A percentile compares a stretch with the other conserved stretches of the same genome.
These are phyloP conservation scores for Rhytidiadelphus loreus DNA, from an alignment of 225 moss, liverwort and hornwort genomes.

Conservation along the genomic window DNA sequence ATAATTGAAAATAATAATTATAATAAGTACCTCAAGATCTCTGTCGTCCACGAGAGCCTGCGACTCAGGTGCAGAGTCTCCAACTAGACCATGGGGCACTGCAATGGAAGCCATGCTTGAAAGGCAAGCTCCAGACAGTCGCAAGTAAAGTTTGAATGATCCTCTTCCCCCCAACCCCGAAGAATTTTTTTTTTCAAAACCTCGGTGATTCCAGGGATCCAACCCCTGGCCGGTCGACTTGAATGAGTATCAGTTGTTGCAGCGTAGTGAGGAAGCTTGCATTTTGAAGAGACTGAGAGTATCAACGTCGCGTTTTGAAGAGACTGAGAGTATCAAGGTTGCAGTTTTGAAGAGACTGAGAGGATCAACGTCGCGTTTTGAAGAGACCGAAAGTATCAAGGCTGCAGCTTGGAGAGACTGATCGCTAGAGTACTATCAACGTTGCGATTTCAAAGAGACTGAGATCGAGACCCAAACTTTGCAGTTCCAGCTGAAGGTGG, in stretches of 20 bases:
- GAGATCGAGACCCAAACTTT: neutral
- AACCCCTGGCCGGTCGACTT: neutral
- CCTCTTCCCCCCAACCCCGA: too few relatives aligned
- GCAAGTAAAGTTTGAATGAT: neutral
- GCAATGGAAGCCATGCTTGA: constrained; percentile 24
- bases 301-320: neutral
- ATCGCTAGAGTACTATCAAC: too few relatives aligned
- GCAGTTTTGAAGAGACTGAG: neutral
- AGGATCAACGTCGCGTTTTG: neutral
- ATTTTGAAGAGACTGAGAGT: neutral
- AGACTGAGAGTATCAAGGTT: neutral
- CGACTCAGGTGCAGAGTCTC: constrained; percentile 9
- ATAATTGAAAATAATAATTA: too few relatives aligned
- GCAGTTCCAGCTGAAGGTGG: neutral
- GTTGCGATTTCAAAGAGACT: too few relatives aligned
- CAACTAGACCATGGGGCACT: constrained; percentile 7
- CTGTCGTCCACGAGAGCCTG: constrained; percentile 18
- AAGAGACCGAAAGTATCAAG: neutral
- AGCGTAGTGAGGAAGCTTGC: neutral
- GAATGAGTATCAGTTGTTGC: neutral
- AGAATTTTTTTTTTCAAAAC: neutral
- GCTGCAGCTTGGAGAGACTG: neutral
- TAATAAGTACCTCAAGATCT: constrained; percentile 12
- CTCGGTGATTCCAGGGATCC: neutral
- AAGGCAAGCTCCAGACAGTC: neutral